A percentile compares a stretch with the other conserved stretches of the same genome.
Conservation (phyloP, 2,329 filamentous ascomycete genomes). For the Pseudogymnoascus sp. region DNA sequence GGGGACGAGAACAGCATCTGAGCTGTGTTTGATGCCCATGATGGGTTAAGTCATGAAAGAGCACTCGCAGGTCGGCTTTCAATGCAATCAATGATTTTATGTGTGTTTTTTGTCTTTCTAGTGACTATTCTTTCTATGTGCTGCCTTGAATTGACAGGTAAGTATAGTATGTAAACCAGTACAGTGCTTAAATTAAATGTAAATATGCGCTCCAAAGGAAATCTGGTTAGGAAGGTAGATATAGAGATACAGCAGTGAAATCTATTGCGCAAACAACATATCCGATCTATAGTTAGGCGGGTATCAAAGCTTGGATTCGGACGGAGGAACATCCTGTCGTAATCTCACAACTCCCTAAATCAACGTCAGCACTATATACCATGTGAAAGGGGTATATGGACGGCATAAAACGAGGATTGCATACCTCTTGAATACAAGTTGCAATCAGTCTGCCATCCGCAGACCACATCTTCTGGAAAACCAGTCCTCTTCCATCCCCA, state of each 20-base stretch:
- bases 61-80: background rate
- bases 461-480: conserved; percentile 67
- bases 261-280: background rate
- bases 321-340: conserved; percentile 32
- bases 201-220: background rate
- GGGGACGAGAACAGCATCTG: background rate
- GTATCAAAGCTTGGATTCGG: conserved; percentile 3
- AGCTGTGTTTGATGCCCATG: background rate
- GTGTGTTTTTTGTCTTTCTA: background rate
- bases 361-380: conserved; percentile 19
- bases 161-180: background rate
- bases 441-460: conserved; percentile 66
- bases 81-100: background rate
- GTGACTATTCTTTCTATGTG: background rate
- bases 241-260: background rate
- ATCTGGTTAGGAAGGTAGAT: background rate
- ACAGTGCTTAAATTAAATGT: background rate
- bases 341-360: conserved; percentile 45
- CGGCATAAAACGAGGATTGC: conserved; percentile 6
- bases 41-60: background rate
- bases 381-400: background rate
- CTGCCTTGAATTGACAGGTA: background rate
- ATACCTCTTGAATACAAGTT: conserved; percentile 71
- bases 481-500: conserved; percentile 68
- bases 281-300: background rate